phyloP scores from a whole-genome alignment of 371 early-diverging fungal genomes.

The Actinomortierella wolfii region DNA sequence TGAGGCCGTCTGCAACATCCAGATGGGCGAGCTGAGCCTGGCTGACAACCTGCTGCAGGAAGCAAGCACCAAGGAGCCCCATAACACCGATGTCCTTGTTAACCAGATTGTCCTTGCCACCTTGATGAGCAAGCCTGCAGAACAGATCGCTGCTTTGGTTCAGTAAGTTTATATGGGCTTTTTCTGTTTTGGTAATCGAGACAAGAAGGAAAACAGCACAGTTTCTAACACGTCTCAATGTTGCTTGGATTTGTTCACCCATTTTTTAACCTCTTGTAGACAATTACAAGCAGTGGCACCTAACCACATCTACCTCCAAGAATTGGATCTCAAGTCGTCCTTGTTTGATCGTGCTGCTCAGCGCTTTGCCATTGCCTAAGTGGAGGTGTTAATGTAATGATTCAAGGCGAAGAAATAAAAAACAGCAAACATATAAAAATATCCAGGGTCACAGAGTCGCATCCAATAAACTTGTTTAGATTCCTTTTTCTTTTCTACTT shows the following conservation, averaged over 20 bases:
- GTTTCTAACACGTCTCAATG: background rate
- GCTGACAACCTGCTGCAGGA: conserved; percentile 85
- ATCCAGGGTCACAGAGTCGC: too few species aligned
- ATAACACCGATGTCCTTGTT: conserved; percentile 86
- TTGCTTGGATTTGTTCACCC: background rate
- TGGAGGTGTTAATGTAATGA: too few species aligned
- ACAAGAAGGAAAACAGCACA: too few species aligned
- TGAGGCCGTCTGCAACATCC: conserved; percentile 86
- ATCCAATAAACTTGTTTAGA: too few species aligned
- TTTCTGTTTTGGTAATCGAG: background rate
- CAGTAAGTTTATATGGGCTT: conserved; percentile 52
- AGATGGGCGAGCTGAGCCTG: conserved; percentile 82
- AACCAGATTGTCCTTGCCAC: conserved; percentile 80
- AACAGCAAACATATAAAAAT: background rate
- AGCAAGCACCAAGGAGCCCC: conserved; percentile 76
- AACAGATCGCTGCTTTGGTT: conserved; percentile 67
- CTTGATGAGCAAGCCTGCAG: conserved; percentile 71
- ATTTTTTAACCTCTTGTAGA: conserved; percentile 43
- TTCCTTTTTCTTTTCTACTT: too few species aligned
- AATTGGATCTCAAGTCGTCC: conserved; percentile 76
- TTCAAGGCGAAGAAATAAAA: background rate
- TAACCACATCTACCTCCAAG: conserved; percentile 76
- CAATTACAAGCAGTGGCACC: conserved; percentile 85
- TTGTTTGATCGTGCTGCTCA: conserved; percentile 76
- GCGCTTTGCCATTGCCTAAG: conserved; percentile 39